Base-by-base conservation (phyloP, 805 yeast genomes). In the Saccharomycopsis guyanensis region DNA sequence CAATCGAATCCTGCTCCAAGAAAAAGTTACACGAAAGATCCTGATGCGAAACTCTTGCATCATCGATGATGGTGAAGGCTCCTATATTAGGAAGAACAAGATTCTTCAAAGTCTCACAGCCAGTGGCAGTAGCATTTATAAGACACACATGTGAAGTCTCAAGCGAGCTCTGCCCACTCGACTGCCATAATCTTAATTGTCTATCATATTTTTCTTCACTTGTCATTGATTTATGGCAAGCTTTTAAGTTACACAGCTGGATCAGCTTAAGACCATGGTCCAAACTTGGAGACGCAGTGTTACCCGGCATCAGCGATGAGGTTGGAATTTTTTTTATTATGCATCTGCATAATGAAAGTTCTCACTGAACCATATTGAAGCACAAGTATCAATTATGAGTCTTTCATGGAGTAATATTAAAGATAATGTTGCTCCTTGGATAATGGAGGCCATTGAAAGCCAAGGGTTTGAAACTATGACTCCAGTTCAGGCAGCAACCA, bases 401-500 rank as follows among this genome's bases (percentile, higher is more conserved):
- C n/a, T n/a, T n/a, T n/a, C n/a, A n/a, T n/a, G n/a, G n/a, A n/a
- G n/a, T n/a, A n/a, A n/a, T n/a, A n/a, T n/a, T 10, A 25, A 25
- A 25, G 29, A 7, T 7, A 25, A 25, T 10, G 10, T 25, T 25
- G 6, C 29, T 4, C 53, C 47, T 13, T 50, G 53, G 53, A 36
- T 50, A 20, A 19, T 45, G 43, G 58, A 79, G 1, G 93, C 95
- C 2, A 71, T 89, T 10, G 63, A 67, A n/a, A 75, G 89, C 1
- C 59, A 82, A 51, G 96, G 95, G 2, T 89, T 75, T 59, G 73
- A 76, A 2, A 61, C 75, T 10, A 87, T 91, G 96, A 93, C 98
- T 0, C 96, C 98, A 0, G 98, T 93, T 0, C 98, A 93, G 60
- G 97, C 98, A 0, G 78, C 97, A 0, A 81, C 94, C 0, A 84